Base-by-base conservation (phyloP, 257 asterid genomes). In the Nicotiana tabacum region DNA sequence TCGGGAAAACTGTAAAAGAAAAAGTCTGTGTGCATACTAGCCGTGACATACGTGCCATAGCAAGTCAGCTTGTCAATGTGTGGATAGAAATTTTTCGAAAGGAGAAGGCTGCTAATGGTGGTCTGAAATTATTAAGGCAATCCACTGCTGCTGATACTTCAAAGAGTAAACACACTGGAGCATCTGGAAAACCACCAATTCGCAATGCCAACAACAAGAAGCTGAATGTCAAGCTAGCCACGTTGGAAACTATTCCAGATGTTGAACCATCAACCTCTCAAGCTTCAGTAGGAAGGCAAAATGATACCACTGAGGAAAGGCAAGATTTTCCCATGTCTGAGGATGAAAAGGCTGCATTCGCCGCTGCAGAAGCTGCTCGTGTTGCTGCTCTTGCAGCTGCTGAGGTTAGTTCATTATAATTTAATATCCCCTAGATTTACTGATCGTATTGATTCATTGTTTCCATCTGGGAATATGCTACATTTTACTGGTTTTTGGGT, bases 11-110 rank as follows among this genome's bases (percentile, higher is more conserved):
- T 16, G 95, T 96, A 32, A 96, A 93, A 89, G 97, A 96, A 86
- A 96, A 94, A 85, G 99, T 96, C 15, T 96, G 99, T 83, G 96
- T 96, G 64, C 99, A 96, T 84, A 91, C 98, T 74, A 96, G 99
- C 90, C 98, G 99, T 83, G 99, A 96, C 88, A 96, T 96, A 84
- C 98, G 99, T 1, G 97, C 99, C 80, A 92, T 96, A 77, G 99
- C 99, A 56, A 93, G 98, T 88, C 99, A 96, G 91, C 98, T 96
- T 78, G 99, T 96, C 82, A 91, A 87, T 27, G 98, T 96, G 62
- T 96, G 99, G 99, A 88, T 96, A 83, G 98, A 93, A 83, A 90
- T 96, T 64, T 94, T 96, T 85, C 97, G 99, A 77, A 96, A 92
- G 90, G 97, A 94, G 90, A 96, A 96, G 91, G 98, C 97, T 82